A percentile compares a stretch with the other conserved stretches of the same genome.
These are phyloP conservation scores for Cyphellophora europaea DNA, from an alignment of 2,329 filamentous ascomycete genomes.

Conservation along the genomic window DNA sequence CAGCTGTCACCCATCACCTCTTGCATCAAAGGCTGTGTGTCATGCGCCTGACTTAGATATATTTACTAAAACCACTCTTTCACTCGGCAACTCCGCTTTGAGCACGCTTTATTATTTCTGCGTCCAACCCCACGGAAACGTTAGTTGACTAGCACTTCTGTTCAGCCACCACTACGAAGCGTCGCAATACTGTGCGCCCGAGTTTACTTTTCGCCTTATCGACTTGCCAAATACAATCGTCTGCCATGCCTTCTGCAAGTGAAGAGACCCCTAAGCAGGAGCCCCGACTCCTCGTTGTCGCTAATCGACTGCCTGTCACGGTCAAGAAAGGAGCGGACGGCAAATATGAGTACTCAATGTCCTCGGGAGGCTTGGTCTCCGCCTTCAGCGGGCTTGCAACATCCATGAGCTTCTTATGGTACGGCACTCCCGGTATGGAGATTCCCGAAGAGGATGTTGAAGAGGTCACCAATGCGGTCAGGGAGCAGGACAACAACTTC, in stretches of 20 bases:
- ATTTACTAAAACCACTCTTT: no score
- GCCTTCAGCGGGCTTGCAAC: slow-evolving; percentile 88
- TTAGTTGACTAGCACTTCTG: no score
- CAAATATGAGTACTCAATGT: slow-evolving; percentile 90
- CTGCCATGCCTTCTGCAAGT: slow-evolving; percentile 15
- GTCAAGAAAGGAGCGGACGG: slow-evolving; percentile 91
- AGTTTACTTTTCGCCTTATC: no score
- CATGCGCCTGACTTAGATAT: no score
- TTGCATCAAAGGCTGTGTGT: no score
- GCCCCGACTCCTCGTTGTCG: slow-evolving; percentile 65
- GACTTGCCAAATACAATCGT: no score
- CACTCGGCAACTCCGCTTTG: no score
- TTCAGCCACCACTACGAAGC: no score
- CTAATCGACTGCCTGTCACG: slow-evolving; percentile 90
- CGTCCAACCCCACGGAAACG: no score
- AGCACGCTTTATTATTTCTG: no score
- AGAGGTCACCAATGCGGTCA: slow-evolving; percentile 65
- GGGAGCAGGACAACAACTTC: slow-evolving; percentile 71
- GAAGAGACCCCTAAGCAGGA: slow-evolving; percentile 12
- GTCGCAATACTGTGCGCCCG: no score
- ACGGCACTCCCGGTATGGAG: slow-evolving; percentile 92
- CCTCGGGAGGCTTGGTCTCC: slow-evolving; percentile 88
- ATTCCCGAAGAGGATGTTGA: slow-evolving; percentile 75
- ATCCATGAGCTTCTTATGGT: slow-evolving; percentile 95
- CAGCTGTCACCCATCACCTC: no score